Conservation (phyloP, 345 rosid species). For the Ceriops zippeliana region DNA sequence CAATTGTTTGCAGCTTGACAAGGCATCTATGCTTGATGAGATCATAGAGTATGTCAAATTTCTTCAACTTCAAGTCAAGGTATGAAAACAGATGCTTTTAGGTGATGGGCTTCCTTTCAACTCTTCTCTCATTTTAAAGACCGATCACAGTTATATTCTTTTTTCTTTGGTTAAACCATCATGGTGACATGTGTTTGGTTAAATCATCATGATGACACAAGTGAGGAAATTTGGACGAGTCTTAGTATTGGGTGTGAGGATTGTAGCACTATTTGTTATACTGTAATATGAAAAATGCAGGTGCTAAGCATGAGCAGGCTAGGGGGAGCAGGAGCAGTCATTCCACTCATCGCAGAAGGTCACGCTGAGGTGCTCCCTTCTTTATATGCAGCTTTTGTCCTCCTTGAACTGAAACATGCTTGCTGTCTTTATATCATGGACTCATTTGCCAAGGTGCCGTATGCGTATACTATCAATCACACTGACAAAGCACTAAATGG, state of each 20-base stretch:
- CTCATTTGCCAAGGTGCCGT: not conserved
- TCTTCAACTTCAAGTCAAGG: constrained; percentile 27
- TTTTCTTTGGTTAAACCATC: not conserved
- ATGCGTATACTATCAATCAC: not conserved
- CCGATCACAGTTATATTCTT: not conserved
- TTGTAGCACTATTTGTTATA: not conserved
- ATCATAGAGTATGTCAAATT: constrained; percentile 25
- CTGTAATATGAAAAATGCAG: constrained; percentile 24
- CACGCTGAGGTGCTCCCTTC: constrained; percentile 32
- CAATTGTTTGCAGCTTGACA: constrained; percentile 19
- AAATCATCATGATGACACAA: not conserved
- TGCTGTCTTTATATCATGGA: not conserved
- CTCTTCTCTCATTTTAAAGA: not conserved
- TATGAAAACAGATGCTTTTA: not conserved
- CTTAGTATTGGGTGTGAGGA: not conserved
- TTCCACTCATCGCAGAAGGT: constrained; percentile 43
- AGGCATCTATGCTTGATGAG: constrained; percentile 26
- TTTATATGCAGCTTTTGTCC: not conserved
- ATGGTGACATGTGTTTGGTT: not conserved
- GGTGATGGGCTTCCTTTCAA: not conserved
- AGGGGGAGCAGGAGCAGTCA: constrained; percentile 50
- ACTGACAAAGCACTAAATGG: not conserved
- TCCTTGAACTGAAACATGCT: not conserved
- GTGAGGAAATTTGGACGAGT: not conserved
- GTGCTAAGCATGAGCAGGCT: constrained; percentile 52